These are phyloP conservation scores for Melanomma pulvis-pyrius DNA, from an alignment of 495 filamentous ascomycete genomes.

Conservation along the genomic window DNA sequence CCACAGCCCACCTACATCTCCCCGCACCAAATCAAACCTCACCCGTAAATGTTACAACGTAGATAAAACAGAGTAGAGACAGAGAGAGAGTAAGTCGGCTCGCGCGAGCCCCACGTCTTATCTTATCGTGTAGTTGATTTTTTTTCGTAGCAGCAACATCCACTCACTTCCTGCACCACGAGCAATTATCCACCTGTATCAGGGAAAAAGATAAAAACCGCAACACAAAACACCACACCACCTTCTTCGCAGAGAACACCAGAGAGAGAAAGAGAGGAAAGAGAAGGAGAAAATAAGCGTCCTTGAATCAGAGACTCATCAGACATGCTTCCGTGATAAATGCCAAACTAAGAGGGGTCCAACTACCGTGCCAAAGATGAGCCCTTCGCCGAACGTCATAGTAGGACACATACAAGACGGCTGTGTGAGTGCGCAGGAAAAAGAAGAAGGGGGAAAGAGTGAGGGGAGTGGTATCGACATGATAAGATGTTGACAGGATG, in stretches of 20 bases:
- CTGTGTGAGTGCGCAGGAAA: background rate
- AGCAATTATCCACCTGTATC: background rate
- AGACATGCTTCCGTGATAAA: slow-evolving; percentile 7
- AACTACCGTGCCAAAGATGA: background rate
- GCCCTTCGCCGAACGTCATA: background rate
- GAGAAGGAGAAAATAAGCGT: background rate
- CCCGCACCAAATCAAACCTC: too few species aligned
- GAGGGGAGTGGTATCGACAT: background rate
- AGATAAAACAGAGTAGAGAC: background rate
- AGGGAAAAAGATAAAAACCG: background rate
- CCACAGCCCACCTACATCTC: too few species aligned
- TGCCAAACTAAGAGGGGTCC: slow-evolving; percentile 3
- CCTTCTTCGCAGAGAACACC: background rate
- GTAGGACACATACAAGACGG: background rate
- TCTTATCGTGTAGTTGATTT: background rate
- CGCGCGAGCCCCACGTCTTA: background rate
- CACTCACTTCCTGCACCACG: background rate
- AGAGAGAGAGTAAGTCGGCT: background rate
- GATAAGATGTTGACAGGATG: slow-evolving; percentile 27
- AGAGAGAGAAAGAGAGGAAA: background rate
- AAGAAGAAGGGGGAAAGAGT: background rate
- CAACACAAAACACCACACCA: background rate
- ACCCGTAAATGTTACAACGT: too few species aligned
- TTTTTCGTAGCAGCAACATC: background rate
- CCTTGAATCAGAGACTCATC: slow-evolving; percentile 10